phyloP scores from a whole-genome alignment of 140 eudicot species.

The Cichorium intybus region DNA sequence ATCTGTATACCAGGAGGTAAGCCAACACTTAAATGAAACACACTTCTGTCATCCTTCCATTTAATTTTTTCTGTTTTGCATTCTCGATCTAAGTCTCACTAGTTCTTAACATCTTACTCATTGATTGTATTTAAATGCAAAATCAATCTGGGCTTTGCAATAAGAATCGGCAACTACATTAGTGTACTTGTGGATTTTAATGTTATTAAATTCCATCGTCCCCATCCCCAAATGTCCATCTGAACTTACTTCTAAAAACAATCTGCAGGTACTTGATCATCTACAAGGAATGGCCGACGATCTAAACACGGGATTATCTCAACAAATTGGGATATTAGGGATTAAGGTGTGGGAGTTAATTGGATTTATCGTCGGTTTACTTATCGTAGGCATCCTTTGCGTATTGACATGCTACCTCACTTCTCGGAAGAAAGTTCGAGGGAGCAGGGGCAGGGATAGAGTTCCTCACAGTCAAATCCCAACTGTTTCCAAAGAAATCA shows the following conservation, averaged over 20 bases:
- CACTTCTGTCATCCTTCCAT: slow-evolving; percentile 4
- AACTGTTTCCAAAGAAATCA: slow-evolving; percentile 72
- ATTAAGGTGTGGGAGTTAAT: slow-evolving; percentile 84
- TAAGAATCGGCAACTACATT: neutral
- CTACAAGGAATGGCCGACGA: slow-evolving; percentile 49
- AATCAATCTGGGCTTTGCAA: slow-evolving; percentile 1
- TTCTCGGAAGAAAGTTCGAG: slow-evolving; percentile 50
- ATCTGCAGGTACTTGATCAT: slow-evolving; percentile 46
- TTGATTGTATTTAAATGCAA: neutral
- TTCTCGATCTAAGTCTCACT: slow-evolving; percentile 16
- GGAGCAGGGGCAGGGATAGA: slow-evolving; percentile 32
- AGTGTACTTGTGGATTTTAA: neutral
- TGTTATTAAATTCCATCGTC: neutral
- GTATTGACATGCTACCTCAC: slow-evolving; percentile 58
- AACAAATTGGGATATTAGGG: slow-evolving; percentile 49
- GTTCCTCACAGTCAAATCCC: slow-evolving; percentile 72
- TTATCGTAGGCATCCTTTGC: slow-evolving; percentile 63
- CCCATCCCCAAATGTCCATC: neutral
- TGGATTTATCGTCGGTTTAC: slow-evolving; percentile 64
- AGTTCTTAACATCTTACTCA: neutral
- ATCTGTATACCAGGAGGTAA: slow-evolving; percentile 37
- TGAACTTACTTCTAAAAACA: neutral
- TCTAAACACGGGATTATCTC: slow-evolving; percentile 53
- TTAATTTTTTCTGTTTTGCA: slow-evolving; percentile 9
- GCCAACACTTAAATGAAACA: neutral